Evolutionary conservation across 225 moss, liverwort and hornwort genomes (phyloP).

Genomic region (Straminergon stramineum): DNA sequence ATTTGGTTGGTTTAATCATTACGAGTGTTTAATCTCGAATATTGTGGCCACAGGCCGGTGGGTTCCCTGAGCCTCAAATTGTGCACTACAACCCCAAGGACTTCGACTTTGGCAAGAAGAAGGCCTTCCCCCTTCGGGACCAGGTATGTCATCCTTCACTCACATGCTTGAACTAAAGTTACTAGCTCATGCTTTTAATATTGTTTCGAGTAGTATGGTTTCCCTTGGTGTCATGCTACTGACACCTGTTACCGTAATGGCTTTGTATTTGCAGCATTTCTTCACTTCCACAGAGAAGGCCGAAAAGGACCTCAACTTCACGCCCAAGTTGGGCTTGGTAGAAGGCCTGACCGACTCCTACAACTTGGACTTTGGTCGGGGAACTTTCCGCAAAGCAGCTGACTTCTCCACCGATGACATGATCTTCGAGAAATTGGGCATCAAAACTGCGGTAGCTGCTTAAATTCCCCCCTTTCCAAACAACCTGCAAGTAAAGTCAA

Average conservation of each 20-base stretch:
- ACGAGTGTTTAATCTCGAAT: background rate
- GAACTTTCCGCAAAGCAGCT: conserved; percentile 84
- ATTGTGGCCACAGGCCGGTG: conserved; percentile 60
- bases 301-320: conserved; percentile 46
- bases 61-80: conserved; percentile 88
- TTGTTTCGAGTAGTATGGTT: background rate
- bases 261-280: conserved; percentile 63
- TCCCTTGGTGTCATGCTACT: background rate
- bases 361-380: conserved; percentile 76
- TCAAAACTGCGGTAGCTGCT: conserved; percentile 66
- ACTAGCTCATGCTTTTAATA: background rate
- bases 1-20: background rate
- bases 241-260: background rate
- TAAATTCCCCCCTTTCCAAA: background rate
- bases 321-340: conserved; percentile 61
- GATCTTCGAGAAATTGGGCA: conserved; percentile 84
- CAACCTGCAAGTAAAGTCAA: background rate
- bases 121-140: conserved; percentile 90
- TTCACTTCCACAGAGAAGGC: conserved; percentile 88
- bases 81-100: conserved; percentile 98
- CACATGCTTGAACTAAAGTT: background rate
- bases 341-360: conserved; percentile 86
- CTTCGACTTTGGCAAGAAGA: conserved; percentile 99
- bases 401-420: conserved; percentile 94
- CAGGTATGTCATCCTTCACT: conserved; percentile 36